A percentile compares a stretch with the other conserved stretches of the same genome.
Evolutionary conservation across 139 green algal genomes (phyloP).

Genomic region (Closterium sp.): DNA sequence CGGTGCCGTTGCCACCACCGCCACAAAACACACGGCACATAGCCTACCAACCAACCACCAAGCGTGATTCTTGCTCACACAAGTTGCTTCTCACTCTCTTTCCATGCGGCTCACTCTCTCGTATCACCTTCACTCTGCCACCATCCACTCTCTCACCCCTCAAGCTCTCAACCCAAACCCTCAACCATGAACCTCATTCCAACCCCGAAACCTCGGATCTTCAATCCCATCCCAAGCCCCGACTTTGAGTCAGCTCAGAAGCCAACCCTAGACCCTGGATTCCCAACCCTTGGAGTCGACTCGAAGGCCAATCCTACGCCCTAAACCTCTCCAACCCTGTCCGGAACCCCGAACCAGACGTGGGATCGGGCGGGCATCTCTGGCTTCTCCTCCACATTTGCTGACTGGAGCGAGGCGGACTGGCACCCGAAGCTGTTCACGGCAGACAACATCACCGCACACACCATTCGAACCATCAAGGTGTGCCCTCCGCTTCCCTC

Average conservation of each 20-base stretch:
- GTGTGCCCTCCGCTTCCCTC: no score
- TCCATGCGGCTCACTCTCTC: no score
- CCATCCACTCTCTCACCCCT: not conserved
- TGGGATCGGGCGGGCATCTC: not conserved
- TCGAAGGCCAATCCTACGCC: not conserved
- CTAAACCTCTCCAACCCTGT: not conserved
- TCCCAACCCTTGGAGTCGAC: not conserved
- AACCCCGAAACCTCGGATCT: no score
- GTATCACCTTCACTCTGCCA: not conserved
- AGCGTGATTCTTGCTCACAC: no score
- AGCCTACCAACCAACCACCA: no score
- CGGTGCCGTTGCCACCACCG: no score
- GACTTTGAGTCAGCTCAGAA: not conserved
- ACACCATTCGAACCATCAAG: not conserved
- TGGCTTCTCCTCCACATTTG: not conserved
- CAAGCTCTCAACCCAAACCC: not conserved
- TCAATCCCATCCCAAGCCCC: not conserved
- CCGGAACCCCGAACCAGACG: not conserved
- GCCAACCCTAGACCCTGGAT: not conserved
- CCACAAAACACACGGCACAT: no score
- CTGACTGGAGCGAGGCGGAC: not conserved
- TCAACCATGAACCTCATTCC: not conserved
- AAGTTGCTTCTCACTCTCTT: no score
- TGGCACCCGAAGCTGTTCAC: not conserved
- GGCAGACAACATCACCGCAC: not conserved